Percentiles rank a stretch among this genome's conserved stretches.
These are phyloP conservation scores for Verticillium alfalfae DNA, from an alignment of 2,329 filamentous ascomycete species.

Conservation along the genomic window DNA sequence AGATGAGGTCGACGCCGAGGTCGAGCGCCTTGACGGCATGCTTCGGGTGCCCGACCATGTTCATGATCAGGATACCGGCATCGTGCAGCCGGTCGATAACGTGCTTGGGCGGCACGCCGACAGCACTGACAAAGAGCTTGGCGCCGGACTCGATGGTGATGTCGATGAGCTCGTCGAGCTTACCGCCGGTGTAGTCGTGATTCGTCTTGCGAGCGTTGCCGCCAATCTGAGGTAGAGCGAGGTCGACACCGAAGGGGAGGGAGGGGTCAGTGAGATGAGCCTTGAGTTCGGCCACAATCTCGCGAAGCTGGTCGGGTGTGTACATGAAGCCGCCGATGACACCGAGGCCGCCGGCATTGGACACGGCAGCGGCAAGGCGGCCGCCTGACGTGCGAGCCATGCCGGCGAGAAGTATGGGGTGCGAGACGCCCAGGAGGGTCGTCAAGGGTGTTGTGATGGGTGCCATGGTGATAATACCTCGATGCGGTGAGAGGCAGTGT, in stretches of 20 bases:
- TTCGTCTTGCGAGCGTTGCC: slow-evolving; percentile 82
- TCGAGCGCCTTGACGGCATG: slow-evolving; percentile 87
- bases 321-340: slow-evolving; percentile 69
- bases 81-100: slow-evolving; percentile 74
- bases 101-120: slow-evolving; percentile 73
- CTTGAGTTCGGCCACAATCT: slow-evolving; percentile 85
- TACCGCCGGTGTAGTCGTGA: slow-evolving; percentile 89
- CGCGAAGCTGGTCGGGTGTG: slow-evolving; percentile 67
- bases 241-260: slow-evolving; percentile 85
- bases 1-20: slow-evolving; percentile 83
- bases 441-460: slow-evolving; percentile 74
- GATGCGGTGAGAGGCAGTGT: not conserved
- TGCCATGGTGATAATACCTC: not conserved
- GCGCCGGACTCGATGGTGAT: slow-evolving; percentile 83
- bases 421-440: slow-evolving; percentile 72
- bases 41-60: slow-evolving; percentile 92
- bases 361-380: slow-evolving; percentile 76
- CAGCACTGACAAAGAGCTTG: slow-evolving; percentile 77
- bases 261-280: slow-evolving; percentile 58
- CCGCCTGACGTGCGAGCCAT: slow-evolving; percentile 86
- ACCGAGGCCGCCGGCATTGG: slow-evolving; percentile 80
- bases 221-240: slow-evolving; percentile 85
- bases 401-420: slow-evolving; percentile 87
- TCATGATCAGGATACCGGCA: slow-evolving; percentile 83
- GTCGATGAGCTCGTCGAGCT: slow-evolving; percentile 80